Base-by-base conservation (phyloP, 371 early-diverging fungal species). In the Massospora cicadina region DNA sequence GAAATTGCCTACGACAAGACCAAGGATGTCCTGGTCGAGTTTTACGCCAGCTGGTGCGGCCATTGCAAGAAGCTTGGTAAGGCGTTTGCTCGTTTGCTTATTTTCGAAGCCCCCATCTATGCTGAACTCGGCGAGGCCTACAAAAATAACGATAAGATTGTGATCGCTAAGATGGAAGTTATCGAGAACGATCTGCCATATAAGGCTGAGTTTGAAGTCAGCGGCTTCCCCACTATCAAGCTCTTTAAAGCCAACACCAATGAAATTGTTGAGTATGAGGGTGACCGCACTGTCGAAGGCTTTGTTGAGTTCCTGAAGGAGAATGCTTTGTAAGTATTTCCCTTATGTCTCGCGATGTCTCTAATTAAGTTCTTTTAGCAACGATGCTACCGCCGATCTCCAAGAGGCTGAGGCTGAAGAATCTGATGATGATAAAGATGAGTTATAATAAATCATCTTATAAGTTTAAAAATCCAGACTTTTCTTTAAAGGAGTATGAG, bases 181-280 rank as follows among this genome's bases (percentile, higher is more conserved):
- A 91, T 92, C 54, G 90, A 84, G 68, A 96, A 96, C 77, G 98
- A 97, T 67, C 69, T 96, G 55, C 95, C 97, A n/a, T 68, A 79
- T 26, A 74, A 72, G 65, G 77, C 77, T 58, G 79, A 77, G 12
- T 85, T 90, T 78, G 71, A 76, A 59, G 69, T 96, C 64, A 68
- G 80, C 69, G 95, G 94, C n/a, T 97, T 94, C 92, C 98, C 96
- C 58, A 97, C 96, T 58, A 77, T 97, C 63, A 88, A 87, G 72
- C 79, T 95, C 69, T 83, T 91, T 80, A 92, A 91, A 81, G 94
- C 90, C 55, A 56, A 60, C 32, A 78, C 77, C 65, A 75, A 79
- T 30, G 81, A 83, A 56, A 68, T 89, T 55, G 77, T 93, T 61
- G 85, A 89, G 69, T 97, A 87, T 77, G 72, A 81, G 28, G 95